A percentile compares a stretch with the other conserved stretches of the same genome.
These are phyloP conservation scores for Yamadazyma kanchanaburiensis DNA, from an alignment of 1,139 yeast species.

Conservation along the genomic window DNA sequence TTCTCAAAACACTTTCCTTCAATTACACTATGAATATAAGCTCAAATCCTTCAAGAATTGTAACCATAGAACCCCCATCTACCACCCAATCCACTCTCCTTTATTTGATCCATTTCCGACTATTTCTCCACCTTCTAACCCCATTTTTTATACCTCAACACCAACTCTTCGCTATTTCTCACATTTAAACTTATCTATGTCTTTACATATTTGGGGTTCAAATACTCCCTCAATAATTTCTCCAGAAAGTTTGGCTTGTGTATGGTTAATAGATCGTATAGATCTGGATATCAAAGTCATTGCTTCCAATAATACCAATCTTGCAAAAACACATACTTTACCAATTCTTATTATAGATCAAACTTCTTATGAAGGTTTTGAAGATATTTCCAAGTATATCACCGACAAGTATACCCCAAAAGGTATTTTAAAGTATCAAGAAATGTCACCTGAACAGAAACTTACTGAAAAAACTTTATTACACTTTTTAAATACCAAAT, in stretches of 20 bases:
- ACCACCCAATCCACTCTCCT: too few relatives aligned
- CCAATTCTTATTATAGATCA: slow-evolving; percentile 49
- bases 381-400: slow-evolving; percentile 37
- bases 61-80: too few relatives aligned
- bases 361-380: slow-evolving; percentile 40
- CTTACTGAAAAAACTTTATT: slow-evolving; percentile 23
- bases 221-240: slow-evolving; percentile 30
- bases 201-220: slow-evolving; percentile 60
- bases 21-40: too few relatives aligned
- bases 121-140: too few relatives aligned
- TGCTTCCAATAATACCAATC: slow-evolving; percentile 57
- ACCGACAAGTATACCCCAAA: slow-evolving; percentile 3
- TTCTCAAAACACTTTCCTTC: too few relatives aligned
- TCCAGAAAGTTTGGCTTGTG: slow-evolving; percentile 37
- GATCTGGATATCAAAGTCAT: slow-evolving; percentile 26
- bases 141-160: too few relatives aligned
- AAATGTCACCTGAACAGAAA: slow-evolving; percentile 2
- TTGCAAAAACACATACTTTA: slow-evolving; percentile 49
- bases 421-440: neutral
- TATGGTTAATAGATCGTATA: slow-evolving; percentile 26
- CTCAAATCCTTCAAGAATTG: too few relatives aligned
- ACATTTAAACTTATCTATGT: too few relatives aligned
- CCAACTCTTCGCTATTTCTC: too few relatives aligned
- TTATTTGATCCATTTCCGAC: too few relatives aligned
- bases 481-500: slow-evolving; percentile 34